phyloP scores from a whole-genome alignment of 1,284 basidiomycete species.

The Takashimella tepidaria region DNA sequence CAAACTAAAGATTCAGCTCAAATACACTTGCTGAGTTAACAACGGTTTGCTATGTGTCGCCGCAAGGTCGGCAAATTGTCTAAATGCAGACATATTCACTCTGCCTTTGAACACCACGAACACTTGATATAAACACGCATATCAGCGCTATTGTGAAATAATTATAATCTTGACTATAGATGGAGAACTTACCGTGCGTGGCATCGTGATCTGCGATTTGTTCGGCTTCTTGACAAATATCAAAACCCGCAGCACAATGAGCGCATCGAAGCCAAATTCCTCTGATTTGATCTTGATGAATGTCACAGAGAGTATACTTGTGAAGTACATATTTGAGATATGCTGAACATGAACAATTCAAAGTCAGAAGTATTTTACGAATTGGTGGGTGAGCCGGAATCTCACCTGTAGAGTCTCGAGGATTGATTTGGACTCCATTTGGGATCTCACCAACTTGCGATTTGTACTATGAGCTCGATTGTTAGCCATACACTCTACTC shows the following conservation, averaged over 20 bases:
- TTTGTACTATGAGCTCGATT: constrained; percentile 51
- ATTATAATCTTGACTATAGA: constrained; percentile 1
- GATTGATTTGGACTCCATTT: constrained; percentile 52
- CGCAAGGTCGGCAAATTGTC: constrained; percentile 34
- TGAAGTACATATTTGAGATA: constrained; percentile 67
- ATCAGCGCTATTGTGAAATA: constrained; percentile 2
- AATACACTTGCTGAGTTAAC: constrained; percentile 36
- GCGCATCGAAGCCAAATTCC: constrained; percentile 85
- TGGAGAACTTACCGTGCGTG: constrained; percentile 53
- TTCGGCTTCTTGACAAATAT: constrained; percentile 75
- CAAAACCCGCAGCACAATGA: constrained; percentile 64
- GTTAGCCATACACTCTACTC: too few relatives aligned
- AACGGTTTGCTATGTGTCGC: constrained; percentile 37
- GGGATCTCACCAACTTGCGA: constrained; percentile 58
- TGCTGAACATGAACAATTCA: constrained; percentile 38
- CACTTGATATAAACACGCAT: constrained; percentile 39
- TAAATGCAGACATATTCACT: constrained; percentile 51
- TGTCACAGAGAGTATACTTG: constrained; percentile 47
- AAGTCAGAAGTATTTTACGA: too few relatives aligned
- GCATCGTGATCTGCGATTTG: constrained; percentile 70
- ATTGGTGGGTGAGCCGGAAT: too few relatives aligned
- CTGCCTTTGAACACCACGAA: constrained; percentile 80
- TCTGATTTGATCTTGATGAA: constrained; percentile 53
- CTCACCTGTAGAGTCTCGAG: constrained; percentile 54
- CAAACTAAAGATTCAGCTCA: constrained; percentile 1